Conservation (phyloP, 192 early-diverging fungal genomes). For the Backusella psychrophila region DNA sequence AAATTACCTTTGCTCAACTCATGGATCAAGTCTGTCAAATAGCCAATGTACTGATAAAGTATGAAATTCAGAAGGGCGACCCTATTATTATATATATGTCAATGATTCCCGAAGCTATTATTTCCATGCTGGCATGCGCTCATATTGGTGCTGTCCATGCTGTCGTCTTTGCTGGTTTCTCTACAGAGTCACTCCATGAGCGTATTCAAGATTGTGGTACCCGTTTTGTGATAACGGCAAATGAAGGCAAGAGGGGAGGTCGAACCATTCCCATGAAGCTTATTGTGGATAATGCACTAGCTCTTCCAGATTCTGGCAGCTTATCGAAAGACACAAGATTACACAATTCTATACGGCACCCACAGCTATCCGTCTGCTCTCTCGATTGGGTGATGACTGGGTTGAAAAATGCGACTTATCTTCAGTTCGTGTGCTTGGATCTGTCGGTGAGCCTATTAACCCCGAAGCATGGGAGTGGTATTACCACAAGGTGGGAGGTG, state of each 20-base stretch:
- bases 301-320: conserved; percentile 67
- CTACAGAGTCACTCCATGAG: conserved; percentile 87
- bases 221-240: conserved; percentile 84
- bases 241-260: conserved; percentile 90
- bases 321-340: conserved; percentile 86
- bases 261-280: conserved; percentile 84
- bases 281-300: conserved; percentile 88
- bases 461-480: conserved; percentile 98
- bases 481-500: conserved; percentile 81
- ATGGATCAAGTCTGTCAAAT: conserved; percentile 78
- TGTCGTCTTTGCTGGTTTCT: conserved; percentile 97
- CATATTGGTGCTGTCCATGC: conserved; percentile 89
- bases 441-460: conserved; percentile 98
- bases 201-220: conserved; percentile 83
- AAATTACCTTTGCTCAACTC: conserved; percentile 85
- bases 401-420: conserved; percentile 79
- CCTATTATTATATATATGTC: conserved; percentile 97
- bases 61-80: conserved; percentile 88
- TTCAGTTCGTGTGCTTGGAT: conserved; percentile 85
- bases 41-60: conserved; percentile 81
- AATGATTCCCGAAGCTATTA: conserved; percentile 91
- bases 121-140: conserved; percentile 92
- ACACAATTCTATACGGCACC: conserved; percentile 98
- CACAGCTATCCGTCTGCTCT: conserved; percentile 91
- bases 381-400: conserved; percentile 77